Evolutionary conservation across 768 basidiomycete species (phyloP).

Genomic region (Suillus ampliporus): DNA sequence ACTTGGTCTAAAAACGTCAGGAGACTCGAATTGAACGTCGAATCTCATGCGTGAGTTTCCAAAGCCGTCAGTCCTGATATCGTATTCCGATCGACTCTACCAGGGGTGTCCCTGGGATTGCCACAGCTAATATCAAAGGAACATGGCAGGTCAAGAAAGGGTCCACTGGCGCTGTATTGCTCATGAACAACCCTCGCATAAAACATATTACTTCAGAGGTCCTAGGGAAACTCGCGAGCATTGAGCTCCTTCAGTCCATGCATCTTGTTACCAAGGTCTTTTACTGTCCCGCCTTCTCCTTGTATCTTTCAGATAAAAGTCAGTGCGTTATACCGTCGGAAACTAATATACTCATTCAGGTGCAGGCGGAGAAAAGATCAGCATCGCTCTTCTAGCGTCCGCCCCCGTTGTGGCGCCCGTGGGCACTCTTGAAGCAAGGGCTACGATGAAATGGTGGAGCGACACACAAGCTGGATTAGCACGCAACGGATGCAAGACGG

Average conservation of each 20-base stretch:
- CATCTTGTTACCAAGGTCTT: constrained; percentile 3
- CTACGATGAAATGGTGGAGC: constrained; percentile 1
- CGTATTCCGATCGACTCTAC: neutral
- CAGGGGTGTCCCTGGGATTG: constrained; percentile 3
- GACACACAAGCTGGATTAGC: neutral
- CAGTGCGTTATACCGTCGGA: neutral
- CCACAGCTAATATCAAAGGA: neutral
- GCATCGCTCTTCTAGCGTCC: neutral
- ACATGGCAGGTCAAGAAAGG: constrained; percentile 7
- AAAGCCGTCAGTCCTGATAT: neutral
- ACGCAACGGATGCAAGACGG: neutral
- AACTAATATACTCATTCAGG: neutral
- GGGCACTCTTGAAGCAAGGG: neutral
- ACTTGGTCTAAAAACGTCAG: constrained; percentile 5
- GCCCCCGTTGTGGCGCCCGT: neutral
- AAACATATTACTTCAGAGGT: neutral
- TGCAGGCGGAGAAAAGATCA: constrained; percentile 7
- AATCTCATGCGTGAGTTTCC: neutral
- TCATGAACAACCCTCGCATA: constrained; percentile 8
- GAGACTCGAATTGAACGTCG: neutral
- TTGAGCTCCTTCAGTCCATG: neutral
- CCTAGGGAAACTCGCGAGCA: neutral
- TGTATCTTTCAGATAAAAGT: constrained; percentile 9
- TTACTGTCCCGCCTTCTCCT: constrained; percentile 2
- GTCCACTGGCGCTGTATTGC: constrained; percentile 1